Conservation (phyloP, 306 rosid genomes). For the Astragalus glycyphyllos region DNA sequence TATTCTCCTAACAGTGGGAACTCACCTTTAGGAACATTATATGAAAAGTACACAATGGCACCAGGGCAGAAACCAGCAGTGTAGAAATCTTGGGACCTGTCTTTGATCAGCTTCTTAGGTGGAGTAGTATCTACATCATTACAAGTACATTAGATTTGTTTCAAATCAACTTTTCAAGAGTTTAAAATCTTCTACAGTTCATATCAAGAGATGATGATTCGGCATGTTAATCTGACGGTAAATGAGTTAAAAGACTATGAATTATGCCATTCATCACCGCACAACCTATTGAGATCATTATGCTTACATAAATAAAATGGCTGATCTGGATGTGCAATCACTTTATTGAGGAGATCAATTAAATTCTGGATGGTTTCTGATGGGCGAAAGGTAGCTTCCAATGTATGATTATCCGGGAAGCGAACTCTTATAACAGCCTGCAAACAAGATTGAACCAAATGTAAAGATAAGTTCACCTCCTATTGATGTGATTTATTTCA, state of each 20-base stretch:
- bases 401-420: slow-evolving; percentile 90
- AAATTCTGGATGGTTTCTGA: slow-evolving; percentile 81
- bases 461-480: not conserved
- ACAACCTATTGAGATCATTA: slow-evolving; percentile 8
- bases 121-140: slow-evolving; percentile 81
- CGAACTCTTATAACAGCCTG: slow-evolving; percentile 90
- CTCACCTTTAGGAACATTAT: slow-evolving; percentile 69
- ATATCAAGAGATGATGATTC: slow-evolving; percentile 14
- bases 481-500: not conserved
- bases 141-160: slow-evolving; percentile 23
- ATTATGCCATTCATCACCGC: not conserved
- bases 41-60: slow-evolving; percentile 84
- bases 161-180: slow-evolving; percentile 15
- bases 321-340: slow-evolving; percentile 70
- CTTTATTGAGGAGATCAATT: slow-evolving; percentile 74
- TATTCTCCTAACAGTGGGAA: slow-evolving; percentile 26
- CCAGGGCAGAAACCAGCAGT: slow-evolving; percentile 87
- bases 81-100: slow-evolving; percentile 74
- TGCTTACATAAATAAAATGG: slow-evolving; percentile 86
- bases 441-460: slow-evolving; percentile 42
- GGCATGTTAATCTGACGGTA: not conserved
- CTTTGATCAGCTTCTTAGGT: slow-evolving; percentile 77
- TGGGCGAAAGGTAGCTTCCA: slow-evolving; percentile 85
- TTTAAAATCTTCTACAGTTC: not conserved
- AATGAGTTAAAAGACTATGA: not conserved